A percentile compares a stretch with the other conserved stretches of the same genome.
phyloP scores from a whole-genome alignment of 176 grass and related monocot genomes.

The Musa acuminata region DNA sequence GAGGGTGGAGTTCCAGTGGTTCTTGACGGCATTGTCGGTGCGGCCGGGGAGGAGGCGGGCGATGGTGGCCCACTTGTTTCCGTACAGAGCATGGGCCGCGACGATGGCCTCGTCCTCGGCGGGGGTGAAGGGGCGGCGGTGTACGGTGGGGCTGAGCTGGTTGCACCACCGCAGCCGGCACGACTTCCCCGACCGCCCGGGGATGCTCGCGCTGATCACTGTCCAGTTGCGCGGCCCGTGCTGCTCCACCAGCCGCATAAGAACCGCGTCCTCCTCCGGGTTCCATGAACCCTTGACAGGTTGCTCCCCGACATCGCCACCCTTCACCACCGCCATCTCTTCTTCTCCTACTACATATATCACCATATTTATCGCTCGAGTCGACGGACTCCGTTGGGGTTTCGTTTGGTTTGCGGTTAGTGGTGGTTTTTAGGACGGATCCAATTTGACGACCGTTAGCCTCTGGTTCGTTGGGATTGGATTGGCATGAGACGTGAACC shows the following conservation, averaged over 20 bases:
- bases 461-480: too few species aligned
- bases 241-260: conserved; percentile 31
- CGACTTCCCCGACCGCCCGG: conserved; percentile 34
- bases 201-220: conserved; percentile 25
- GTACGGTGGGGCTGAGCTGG: conserved; percentile 30
- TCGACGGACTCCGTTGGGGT: too few species aligned
- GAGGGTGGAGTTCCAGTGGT: conserved; percentile 67
- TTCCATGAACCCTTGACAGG: conserved; percentile 27
- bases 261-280: conserved; percentile 31
- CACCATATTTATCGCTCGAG: too few species aligned
- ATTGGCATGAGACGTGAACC: too few species aligned
- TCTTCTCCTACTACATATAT: not conserved
- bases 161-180: conserved; percentile 49
- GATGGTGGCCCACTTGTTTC: conserved; percentile 67
- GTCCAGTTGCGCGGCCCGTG: conserved; percentile 38
- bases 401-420: too few species aligned
- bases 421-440: too few species aligned
- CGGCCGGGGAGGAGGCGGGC: conserved; percentile 58
- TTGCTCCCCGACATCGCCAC: not conserved
- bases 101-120: conserved; percentile 26
- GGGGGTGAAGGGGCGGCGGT: conserved; percentile 31
- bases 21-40: conserved; percentile 67
- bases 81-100: conserved; percentile 26
- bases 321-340: not conserved
- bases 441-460: too few species aligned